These are phyloP conservation scores for Fagopyrum tataricum DNA, from an alignment of 148 eudicot species.

Conservation along the genomic window DNA sequence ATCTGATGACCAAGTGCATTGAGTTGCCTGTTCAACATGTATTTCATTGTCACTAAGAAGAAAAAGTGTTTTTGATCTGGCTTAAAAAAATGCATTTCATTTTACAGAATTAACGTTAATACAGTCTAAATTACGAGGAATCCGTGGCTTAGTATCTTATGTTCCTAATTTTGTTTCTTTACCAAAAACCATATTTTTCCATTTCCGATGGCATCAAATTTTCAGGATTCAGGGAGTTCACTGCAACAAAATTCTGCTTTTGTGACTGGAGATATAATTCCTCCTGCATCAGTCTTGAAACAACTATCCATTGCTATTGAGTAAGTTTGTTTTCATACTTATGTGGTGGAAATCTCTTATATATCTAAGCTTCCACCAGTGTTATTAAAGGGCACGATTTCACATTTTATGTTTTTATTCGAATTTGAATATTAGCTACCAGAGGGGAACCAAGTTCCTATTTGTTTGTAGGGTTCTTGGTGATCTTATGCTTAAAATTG, in stretches of 20 bases:
- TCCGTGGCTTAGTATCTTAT: not conserved
- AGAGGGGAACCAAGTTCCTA: not conserved
- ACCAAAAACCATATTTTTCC: not conserved
- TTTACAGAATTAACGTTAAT: not conserved
- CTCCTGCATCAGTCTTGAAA: conserved; percentile 51
- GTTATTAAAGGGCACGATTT: not conserved
- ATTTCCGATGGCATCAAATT: conserved; percentile 4
- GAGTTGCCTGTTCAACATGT: not conserved
- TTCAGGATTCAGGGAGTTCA: conserved; percentile 11
- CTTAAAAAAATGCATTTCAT: not conserved
- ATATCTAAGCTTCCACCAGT: not conserved
- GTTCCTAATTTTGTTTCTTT: not conserved
- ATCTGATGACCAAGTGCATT: not conserved
- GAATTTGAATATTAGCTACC: not conserved
- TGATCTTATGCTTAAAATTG: not conserved
- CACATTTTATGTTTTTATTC: not conserved
- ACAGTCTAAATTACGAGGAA: not conserved
- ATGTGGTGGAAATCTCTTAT: not conserved
- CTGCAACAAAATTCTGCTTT: not conserved
- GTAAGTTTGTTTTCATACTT: conserved; percentile 39
- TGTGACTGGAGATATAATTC: conserved; percentile 37
- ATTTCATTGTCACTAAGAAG: conserved; percentile 3
- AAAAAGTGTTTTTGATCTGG: not conserved
- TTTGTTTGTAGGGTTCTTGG: not conserved
- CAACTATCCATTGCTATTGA: conserved; percentile 72